Evolutionary conservation across 192 early-diverging fungal species (phyloP), one percentile per base, ranked within the genome.

Genomic region (Entophlyctis helioformis): DNA sequence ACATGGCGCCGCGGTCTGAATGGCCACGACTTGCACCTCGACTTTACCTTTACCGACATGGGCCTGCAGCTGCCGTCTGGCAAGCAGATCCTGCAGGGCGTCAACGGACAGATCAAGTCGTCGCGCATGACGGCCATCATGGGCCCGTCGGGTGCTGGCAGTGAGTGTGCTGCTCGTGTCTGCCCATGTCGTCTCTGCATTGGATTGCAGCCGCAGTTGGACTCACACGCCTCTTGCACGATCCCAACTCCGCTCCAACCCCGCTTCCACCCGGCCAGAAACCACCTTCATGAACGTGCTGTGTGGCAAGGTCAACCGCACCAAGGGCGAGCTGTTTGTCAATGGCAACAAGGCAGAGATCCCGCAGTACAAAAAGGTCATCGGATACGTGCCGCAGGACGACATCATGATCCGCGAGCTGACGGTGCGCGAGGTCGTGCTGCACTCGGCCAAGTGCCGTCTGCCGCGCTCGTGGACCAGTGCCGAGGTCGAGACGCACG

Each of bases 81-180:
- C n/a, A 64, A 74, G 39, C 24, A 57, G 26, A 67, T 95, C 36
- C 64, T 95, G 15, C 51, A 76, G 31, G 61, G 64, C 5, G 76
- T 91, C 22, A 76, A 71, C 1, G 91, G 89, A n/a, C 65, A 72
- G 26, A 76, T 84, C 19, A 60, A 69, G 22, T 69, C 85, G 2
- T 86, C 84, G 24, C 74, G 84, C 24, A 60, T 89, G 42, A 70
- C 86, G 47, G 89, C 86, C 1, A 80, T 98, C 16, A 94, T 95
- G 78, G 94, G 91, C 0, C 87, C 87, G 2, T 84, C 80, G 23
- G 91, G 91, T 12, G 86, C 90, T 7, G 93, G 91, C 38, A 63
- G 53, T 59, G 46, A 48, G 55, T 36, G n/a, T 36, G n/a, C n/a
- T n/a, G n/a, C n/a, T n/a, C n/a, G n/a, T n/a, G n/a, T n/a, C n/a